Percentiles rank a stretch among this genome's conserved stretches.
Conservation (phyloP, 345 rosid genomes). For the Diplotaxis tenuifolia region DNA sequence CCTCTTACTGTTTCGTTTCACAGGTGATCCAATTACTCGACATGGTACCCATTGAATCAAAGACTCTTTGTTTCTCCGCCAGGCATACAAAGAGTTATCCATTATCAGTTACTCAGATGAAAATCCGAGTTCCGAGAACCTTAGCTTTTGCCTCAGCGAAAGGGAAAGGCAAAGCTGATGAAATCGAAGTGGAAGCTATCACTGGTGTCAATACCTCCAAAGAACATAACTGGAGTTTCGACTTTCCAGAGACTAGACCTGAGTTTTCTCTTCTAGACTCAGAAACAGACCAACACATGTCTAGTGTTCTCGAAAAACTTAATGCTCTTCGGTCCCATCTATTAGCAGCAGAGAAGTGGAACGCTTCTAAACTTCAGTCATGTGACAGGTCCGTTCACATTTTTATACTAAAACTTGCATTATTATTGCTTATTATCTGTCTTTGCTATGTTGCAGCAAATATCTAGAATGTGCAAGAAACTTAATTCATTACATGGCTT, state of each 20-base stretch:
- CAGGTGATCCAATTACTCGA: constrained; percentile 39
- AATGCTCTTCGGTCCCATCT: constrained; percentile 58
- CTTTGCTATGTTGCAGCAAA: constrained; percentile 36
- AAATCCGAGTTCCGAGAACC: constrained; percentile 23
- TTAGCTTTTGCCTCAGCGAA: constrained; percentile 29
- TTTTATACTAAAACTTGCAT: not conserved
- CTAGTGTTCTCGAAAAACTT: constrained; percentile 47
- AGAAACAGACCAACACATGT: constrained; percentile 24
- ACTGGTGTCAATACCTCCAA: not conserved
- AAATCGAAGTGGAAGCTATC: constrained; percentile 29
- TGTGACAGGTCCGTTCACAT: constrained; percentile 50
- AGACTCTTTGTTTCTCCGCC: constrained; percentile 21
- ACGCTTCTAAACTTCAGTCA: constrained; percentile 50
- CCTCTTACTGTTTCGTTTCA: not conserved
- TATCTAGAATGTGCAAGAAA: constrained; percentile 55
- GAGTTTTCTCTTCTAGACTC: constrained; percentile 27
- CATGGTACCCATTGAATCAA: constrained; percentile 31
- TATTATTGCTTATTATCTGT: not conserved
- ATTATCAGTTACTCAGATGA: constrained; percentile 17
- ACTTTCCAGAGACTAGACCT: constrained; percentile 28
- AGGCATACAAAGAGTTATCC: not conserved
- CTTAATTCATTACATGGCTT: constrained; percentile 58
- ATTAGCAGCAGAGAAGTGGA: constrained; percentile 67
- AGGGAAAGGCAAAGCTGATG: constrained; percentile 35
- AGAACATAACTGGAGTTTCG: not conserved